Evolutionary conservation across 768 basidiomycete species (phyloP), one percentile per base, ranked within the genome.

Genomic region (Boletus sp.): DNA sequence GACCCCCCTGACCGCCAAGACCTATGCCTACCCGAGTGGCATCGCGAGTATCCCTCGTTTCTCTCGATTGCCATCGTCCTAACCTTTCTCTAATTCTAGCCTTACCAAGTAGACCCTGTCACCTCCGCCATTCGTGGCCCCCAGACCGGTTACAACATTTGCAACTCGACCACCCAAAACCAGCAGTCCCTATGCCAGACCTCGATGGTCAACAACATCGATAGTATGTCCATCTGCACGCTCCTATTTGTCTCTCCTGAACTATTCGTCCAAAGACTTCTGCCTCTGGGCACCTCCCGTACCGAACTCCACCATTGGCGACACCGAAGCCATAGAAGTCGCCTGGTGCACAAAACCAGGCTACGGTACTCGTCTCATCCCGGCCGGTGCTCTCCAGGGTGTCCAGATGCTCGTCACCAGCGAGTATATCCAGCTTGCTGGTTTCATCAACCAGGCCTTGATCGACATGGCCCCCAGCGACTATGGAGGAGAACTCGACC

Each of bases 401-500:
- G 76, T 88, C 1, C 89, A 92, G 72, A 78, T 81, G 63, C 80
- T 87, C 57, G 71, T 70, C 50, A 86, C 87, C 0, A 75, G 76
- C 2, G 76, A 76, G 44, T 90, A 89, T 63, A 67, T 83, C 20
- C 83, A 85, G 60, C 73, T 83, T 50, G 77, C 80, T 47, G 90
- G 87, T 9, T 83, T 78, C 71, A 79, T 92, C 57, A 75, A 91
- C 66, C 89, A 92, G 73, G 74, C 73, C 3, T 58, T 66, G 46
- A 71, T 93, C 59, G 78, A 87, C 72, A 60, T 92, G 18, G 54
- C 68, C 11, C 11, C 68, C 0, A 69, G 55, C 12, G 91, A 93
- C 63, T 80, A 64, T 35, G 91, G 92, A 61, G 91, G 90, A 55
- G 90, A 92, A 71, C 78, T 90, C 50, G 87, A 91, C 69, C 83